These are phyloP conservation scores for Mucor lusitanicus DNA, from an alignment of 371 early-diverging fungal species.

Conservation along the genomic window DNA sequence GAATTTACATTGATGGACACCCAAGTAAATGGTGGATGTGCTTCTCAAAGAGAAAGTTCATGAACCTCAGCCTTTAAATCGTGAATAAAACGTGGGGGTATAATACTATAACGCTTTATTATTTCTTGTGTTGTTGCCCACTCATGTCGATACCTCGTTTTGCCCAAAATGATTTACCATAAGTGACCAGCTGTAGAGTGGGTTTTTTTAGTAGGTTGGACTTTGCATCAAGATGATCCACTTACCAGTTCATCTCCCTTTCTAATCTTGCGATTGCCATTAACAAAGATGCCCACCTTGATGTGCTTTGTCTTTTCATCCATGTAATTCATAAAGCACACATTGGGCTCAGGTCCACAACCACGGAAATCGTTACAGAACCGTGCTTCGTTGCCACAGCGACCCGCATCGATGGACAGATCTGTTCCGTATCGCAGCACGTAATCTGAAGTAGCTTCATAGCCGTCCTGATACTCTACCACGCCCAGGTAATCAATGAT, in stretches of 20 bases:
- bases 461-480: constrained; percentile 41
- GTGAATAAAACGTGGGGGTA: background rate
- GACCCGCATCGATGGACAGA: constrained; percentile 52
- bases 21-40: constrained; percentile 99
- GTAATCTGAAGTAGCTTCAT: constrained; percentile 50
- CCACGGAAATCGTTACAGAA: constrained; percentile 59
- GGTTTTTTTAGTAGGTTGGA: background rate
- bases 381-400: constrained; percentile 53
- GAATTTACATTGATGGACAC: constrained; percentile 77
- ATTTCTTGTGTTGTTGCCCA: constrained; percentile 34
- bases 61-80: constrained; percentile 78
- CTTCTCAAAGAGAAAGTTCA: constrained; percentile 97
- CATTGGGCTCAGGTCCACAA: constrained; percentile 50
- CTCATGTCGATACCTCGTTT: constrained; percentile 54
- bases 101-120: constrained; percentile 1
- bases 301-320: constrained; percentile 48
- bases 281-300: constrained; percentile 51
- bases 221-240: background rate
- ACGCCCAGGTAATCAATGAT: constrained; percentile 54
- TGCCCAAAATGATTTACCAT: constrained; percentile 56
- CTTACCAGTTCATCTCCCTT: constrained; percentile 56
- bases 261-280: constrained; percentile 46
- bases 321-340: constrained; percentile 54
- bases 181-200: constrained; percentile 40
- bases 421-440: constrained; percentile 44